Base-by-base conservation (phyloP, 2,329 filamentous ascomycete genomes). In the Alternaria sp. region DNA sequence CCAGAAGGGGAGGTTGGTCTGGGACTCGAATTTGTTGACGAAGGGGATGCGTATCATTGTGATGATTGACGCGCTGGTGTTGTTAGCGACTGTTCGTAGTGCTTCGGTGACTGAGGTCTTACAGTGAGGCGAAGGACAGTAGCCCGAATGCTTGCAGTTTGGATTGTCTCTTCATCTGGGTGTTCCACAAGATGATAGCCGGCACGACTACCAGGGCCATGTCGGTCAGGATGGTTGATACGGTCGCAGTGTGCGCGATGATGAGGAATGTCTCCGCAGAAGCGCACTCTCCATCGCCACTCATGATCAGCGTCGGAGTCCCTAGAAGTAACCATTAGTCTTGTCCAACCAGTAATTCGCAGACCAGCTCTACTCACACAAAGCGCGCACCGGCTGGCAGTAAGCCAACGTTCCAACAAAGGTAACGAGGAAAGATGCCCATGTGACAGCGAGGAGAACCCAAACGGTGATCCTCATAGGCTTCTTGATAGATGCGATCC, bases 101-200 rank as follows among this genome's bases (percentile, higher is more conserved):
- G n/a, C 9, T 17, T 40, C 3, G n/a, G 2, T 17, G n/a, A 3
- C 0, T 11, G 13, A n/a, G 4, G 21, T 57, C 66, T 52, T 65
- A 69, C 65, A 72, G 54, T 0, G 68, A 71, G 15, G 70, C 70
- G 19, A 71, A 72, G 0, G 70, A 72, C 4, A 72, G 57, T 46
- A 72, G 46, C 3, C 67, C 64, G 19, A 72, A 72, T 4, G 70
- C 70, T 54, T 72, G 70, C 2, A 72, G 55, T 15, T 71, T 71
- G 3, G 65, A 58, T 46, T 71, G 62, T 28, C 59, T 65, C 47
- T 70, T 71, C 69, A 72, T 72, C 17, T 71, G 70, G 5, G 69
- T 71, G 30, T 72, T 72, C 70, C 70, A 72, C 4, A 72, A 26
- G 47, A 72, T 68, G 23, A 72, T 58, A 6, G 67, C 70, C 6